Percentiles rank a stretch among this genome's conserved stretches.
Conservation (phyloP, 371 early-diverging fungal species). For the Rhizopus microsporus region DNA sequence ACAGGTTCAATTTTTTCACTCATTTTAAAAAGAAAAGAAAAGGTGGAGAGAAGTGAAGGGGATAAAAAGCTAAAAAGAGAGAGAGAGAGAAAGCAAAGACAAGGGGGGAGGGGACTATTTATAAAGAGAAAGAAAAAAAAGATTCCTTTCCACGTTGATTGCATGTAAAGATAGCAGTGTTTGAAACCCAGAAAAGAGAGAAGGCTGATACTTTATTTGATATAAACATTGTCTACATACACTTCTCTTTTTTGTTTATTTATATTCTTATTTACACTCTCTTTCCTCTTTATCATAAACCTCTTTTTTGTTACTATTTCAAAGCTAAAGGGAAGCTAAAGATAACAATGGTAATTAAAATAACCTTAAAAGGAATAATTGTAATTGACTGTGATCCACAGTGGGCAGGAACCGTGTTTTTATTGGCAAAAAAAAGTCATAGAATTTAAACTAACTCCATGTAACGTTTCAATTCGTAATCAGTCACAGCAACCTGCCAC, state of each 20-base stretch:
- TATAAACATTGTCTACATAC: not conserved
- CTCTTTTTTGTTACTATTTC: too few species aligned
- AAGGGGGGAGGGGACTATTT: not conserved
- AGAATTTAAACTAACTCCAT: slow-evolving; percentile 58
- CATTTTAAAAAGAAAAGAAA: not conserved
- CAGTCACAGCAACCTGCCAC: slow-evolving; percentile 78
- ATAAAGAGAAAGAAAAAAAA: not conserved
- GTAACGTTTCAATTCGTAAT: slow-evolving; percentile 77
- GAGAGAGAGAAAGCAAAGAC: not conserved
- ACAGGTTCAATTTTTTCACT: not conserved
- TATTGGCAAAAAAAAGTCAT: too few species aligned
- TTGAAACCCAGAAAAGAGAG: too few species aligned
- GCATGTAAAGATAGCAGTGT: not conserved
- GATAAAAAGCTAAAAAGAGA: not conserved
- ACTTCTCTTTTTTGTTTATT: not conserved
- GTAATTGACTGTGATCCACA: too few species aligned
- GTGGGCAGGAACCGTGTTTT: too few species aligned
- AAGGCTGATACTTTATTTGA: too few species aligned
- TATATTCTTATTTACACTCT: not conserved
- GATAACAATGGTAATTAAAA: too few species aligned
- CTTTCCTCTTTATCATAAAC: not conserved
- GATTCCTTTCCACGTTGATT: not conserved
- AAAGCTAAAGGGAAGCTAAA: too few species aligned
- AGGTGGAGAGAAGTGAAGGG: not conserved
- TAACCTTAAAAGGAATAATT: too few species aligned